Conservation (phyloP, 73 alveolate genomes). For the Stentor roeselii region DNA sequence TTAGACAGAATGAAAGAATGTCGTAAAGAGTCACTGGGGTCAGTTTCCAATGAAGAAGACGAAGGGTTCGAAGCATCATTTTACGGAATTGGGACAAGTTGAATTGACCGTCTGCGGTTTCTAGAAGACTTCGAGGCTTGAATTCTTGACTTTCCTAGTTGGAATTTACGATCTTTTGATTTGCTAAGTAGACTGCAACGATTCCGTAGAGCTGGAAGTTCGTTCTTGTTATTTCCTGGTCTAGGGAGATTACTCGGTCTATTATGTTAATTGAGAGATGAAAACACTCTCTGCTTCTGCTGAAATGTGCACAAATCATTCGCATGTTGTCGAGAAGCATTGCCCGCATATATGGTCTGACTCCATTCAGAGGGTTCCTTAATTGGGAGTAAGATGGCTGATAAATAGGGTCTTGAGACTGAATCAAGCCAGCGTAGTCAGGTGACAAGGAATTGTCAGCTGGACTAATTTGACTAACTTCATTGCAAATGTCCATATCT, state of each 20-base stretch:
- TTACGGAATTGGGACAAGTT: constrained; percentile 36
- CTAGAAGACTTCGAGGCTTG: constrained; percentile 48
- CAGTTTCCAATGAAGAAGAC: constrained; percentile 28
- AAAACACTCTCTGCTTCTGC: constrained; percentile 76
- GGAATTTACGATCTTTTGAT: constrained; percentile 57
- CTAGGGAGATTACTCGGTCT: constrained; percentile 69
- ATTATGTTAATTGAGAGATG: constrained; percentile 67
- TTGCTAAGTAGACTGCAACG: constrained; percentile 72
- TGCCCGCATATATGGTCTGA: constrained; percentile 58
- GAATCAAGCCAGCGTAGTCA: too few species aligned
- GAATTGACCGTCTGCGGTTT: constrained; percentile 63
- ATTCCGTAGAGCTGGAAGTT: constrained; percentile 83
- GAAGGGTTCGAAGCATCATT: constrained; percentile 32
- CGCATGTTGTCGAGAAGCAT: constrained; percentile 91
- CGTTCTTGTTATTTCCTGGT: constrained; percentile 46
- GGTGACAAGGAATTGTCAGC: too few species aligned
- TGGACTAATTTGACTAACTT: too few species aligned
- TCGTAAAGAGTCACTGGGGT: constrained; percentile 38
- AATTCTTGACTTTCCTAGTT: constrained; percentile 64
- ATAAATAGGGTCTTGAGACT: background rate
- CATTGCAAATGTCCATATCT: too few species aligned
- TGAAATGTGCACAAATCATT: constrained; percentile 88
- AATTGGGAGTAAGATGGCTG: background rate
- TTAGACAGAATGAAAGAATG: constrained; percentile 34
- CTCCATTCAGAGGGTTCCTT: background rate